Evolutionary conservation across 257 asterid species (phyloP).

Genomic region (Solanum tacnaense): DNA sequence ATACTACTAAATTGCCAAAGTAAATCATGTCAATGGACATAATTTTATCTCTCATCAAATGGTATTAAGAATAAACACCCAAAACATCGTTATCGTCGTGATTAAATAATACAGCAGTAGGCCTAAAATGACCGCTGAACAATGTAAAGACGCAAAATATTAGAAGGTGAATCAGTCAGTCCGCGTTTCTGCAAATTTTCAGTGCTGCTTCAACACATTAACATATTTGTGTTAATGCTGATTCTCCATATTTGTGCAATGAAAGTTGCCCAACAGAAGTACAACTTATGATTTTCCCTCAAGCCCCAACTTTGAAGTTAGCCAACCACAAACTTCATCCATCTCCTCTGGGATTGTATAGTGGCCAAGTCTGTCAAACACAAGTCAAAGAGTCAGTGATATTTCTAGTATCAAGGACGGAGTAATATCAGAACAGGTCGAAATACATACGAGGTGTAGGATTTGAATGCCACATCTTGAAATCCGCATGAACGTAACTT

Average conservation of each 20-base stretch:
- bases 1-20: neutral
- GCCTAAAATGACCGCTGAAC: neutral
- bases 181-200: neutral
- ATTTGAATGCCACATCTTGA: conserved; percentile 46
- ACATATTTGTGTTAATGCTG: neutral
- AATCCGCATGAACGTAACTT: conserved; percentile 49
- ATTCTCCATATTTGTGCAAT: neutral
- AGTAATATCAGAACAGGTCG: neutral
- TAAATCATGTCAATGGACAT: neutral
- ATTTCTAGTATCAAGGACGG: neutral
- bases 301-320: conserved; percentile 53
- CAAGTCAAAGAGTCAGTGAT: neutral
- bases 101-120: neutral
- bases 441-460: conserved; percentile 41
- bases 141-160: neutral
- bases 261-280: neutral
- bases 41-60: neutral
- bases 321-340: conserved; percentile 69
- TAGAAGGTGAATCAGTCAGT: neutral
- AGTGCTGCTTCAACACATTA: neutral
- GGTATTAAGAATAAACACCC: neutral
- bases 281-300: conserved; percentile 28
- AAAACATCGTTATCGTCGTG: neutral
- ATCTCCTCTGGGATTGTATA: conserved; percentile 72
- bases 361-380: conserved; percentile 63